Evolutionary conservation across 2,329 filamentous ascomycete genomes (phyloP), one percentile per base, ranked within the genome.

Genomic region (Penicillium freii): DNA sequence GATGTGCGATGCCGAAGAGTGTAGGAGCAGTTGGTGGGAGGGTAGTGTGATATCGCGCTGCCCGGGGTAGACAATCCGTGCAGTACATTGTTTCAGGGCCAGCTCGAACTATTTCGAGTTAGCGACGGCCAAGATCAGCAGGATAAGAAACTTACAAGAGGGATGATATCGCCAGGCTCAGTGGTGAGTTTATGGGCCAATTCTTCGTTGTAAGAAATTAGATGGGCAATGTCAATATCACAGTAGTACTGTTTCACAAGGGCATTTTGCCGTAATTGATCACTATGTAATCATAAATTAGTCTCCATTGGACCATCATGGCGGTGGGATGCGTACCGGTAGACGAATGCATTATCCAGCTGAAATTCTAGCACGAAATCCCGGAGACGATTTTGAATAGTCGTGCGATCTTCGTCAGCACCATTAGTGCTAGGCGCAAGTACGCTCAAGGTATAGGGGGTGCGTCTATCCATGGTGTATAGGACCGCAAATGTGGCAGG

Each of bases 131-230:
- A 49, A 23, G 0, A 15, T 27, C 1, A 49, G 36, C 19, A 10
- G 19, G 21, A 27, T 11, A 10, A n/a, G 29, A 21, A 21, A 69
- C 85, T 60, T 78, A 96, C 92, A 53, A 97, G 80, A 59, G 94
- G 93, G 58, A 99, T 94, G 55, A 96, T 89, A 56, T 97, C 92
- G 45, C 88, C 89, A 4, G 94, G 95, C 71, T 97, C 91, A 48
- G 90, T 94, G 21, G 89, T 90, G 61, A 99, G 82, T 71, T 88
- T 87, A 75, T 97, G 91, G 29, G 93, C 94, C 59, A 99, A 82
- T 74, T 97, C 92, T 76, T 97, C 93, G 71, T 96, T 94, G 78
- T 92, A 97, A 60, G 89, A 94, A 74, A 97, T 97, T 58, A 99
- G 80, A 73, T 99, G 93, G 61, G 90, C 91, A 67, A 99, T 91